Percentiles rank a stretch among this genome's conserved stretches.
Conservation (phyloP, 2,329 filamentous ascomycete species). For the Scedosporium aurantiacum region DNA sequence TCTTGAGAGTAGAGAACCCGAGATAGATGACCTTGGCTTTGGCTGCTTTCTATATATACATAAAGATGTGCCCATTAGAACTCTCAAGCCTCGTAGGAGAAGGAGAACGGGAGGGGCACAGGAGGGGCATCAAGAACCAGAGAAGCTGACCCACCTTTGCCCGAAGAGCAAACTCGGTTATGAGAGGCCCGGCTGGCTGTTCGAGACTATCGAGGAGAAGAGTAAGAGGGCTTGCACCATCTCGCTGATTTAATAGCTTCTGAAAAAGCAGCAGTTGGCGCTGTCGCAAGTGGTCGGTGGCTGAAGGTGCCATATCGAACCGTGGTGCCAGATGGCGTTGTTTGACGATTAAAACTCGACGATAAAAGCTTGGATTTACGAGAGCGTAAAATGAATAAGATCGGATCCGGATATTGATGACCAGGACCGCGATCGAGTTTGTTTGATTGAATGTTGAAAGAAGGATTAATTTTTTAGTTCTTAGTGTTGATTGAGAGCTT, state of each 20-base stretch:
- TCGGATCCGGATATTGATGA: neutral
- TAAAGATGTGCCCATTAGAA: neutral
- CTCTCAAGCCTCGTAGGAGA: neutral
- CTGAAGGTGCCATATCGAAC: conserved; percentile 40
- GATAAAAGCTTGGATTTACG: neutral
- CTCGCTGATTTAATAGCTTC: conserved; percentile 66
- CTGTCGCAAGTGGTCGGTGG: conserved; percentile 60
- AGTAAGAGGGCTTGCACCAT: conserved; percentile 76
- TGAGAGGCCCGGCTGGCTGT: conserved; percentile 60
- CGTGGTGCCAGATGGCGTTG: neutral
- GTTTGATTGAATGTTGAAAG: neutral
- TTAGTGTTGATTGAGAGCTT: no score
- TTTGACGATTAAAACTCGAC: neutral
- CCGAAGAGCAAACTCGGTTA: conserved; percentile 63
- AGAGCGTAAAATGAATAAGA: neutral
- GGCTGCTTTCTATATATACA: conserved; percentile 15
- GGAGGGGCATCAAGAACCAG: neutral
- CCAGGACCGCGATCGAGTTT: no score
- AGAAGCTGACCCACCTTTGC: conserved; percentile 47
- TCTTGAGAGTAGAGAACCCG: conserved; percentile 63
- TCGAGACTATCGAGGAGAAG: conserved; percentile 76
- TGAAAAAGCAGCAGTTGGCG: conserved; percentile 78
- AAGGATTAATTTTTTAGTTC: neutral
- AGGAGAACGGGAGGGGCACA: conserved; percentile 22
- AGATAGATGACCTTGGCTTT: conserved; percentile 65